Percentiles rank a stretch among this genome's conserved stretches.
These are phyloP conservation scores for Flueggea neowawraea DNA, from an alignment of 441 rosid genomes.

Conservation along the genomic window DNA sequence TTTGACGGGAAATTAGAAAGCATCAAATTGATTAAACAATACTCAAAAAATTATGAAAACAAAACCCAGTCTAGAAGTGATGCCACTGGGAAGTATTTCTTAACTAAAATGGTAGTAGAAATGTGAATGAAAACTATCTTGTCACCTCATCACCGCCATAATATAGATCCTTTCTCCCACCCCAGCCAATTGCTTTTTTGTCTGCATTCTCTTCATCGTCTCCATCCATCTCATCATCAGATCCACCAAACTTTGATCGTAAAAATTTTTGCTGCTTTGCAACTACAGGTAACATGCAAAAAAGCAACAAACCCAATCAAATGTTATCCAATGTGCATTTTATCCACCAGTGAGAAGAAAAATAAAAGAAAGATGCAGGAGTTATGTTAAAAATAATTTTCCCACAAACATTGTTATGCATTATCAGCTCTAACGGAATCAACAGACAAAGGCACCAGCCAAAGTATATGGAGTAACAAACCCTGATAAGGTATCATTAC, in stretches of 20 bases:
- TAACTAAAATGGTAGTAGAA: neutral
- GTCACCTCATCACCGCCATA: constrained; percentile 63
- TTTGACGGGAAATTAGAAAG: constrained; percentile 3
- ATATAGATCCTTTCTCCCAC: constrained; percentile 36
- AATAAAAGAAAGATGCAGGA: too few relatives aligned
- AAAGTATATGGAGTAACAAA: neutral
- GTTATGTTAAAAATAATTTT: too few relatives aligned
- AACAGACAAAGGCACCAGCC: too few relatives aligned
- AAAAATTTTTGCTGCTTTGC: constrained; percentile 60
- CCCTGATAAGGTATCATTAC: neutral
- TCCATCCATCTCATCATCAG: constrained; percentile 67
- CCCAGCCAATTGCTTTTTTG: constrained; percentile 45
- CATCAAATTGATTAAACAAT: neutral
- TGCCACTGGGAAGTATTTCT: neutral
- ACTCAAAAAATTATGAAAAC: neutral
- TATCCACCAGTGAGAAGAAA: too few relatives aligned
- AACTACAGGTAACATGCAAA: constrained; percentile 38
- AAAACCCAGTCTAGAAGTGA: neutral
- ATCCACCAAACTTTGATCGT: constrained; percentile 57
- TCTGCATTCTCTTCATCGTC: constrained; percentile 52
- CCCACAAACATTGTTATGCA: too few relatives aligned
- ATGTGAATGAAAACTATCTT: constrained; percentile 10
- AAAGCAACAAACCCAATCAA: neutral
- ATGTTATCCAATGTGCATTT: neutral
- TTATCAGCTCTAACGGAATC: too few relatives aligned